These are phyloP conservation scores for Misopates orontium DNA, from an alignment of 257 asterid species.

Conservation along the genomic window DNA sequence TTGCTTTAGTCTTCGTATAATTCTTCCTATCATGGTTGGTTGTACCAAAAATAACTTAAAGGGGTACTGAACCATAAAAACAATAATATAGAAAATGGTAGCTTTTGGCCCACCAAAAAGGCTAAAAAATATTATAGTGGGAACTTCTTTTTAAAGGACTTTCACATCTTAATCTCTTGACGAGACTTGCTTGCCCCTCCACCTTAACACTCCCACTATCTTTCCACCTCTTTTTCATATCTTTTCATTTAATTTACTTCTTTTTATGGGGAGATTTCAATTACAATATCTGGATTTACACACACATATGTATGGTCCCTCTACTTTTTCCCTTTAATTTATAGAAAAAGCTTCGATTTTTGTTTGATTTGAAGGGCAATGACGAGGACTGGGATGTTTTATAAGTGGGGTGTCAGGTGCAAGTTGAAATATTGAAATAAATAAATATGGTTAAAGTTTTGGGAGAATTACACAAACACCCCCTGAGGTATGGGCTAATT, in stretches of 20 bases:
- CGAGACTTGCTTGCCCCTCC: slow-evolving; percentile 48
- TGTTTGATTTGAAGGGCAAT: slow-evolving; percentile 20
- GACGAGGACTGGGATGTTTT: slow-evolving; percentile 24
- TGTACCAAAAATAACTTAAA: too few relatives aligned
- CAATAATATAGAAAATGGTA: slow-evolving; percentile 15
- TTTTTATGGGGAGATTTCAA: slow-evolving; percentile 1
- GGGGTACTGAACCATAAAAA: too few relatives aligned
- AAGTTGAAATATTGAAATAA: too few relatives aligned
- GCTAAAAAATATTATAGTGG: slow-evolving; percentile 46
- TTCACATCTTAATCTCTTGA: slow-evolving; percentile 53
- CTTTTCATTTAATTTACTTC: slow-evolving; percentile 24
- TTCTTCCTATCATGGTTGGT: too few relatives aligned
- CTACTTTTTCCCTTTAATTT: slow-evolving; percentile 4
- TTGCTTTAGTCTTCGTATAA: too few relatives aligned
- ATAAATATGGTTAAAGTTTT: too few relatives aligned
- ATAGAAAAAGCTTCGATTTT: background rate
- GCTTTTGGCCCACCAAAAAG: slow-evolving; percentile 58
- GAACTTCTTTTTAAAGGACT: slow-evolving; percentile 72
- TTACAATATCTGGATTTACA: slow-evolving; percentile 7
- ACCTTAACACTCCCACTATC: slow-evolving; percentile 46
- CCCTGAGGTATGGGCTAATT: too few relatives aligned
- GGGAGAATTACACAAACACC: too few relatives aligned
- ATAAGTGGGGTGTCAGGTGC: too few relatives aligned
- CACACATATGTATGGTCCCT: slow-evolving; percentile 21
- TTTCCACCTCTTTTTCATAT: slow-evolving; percentile 27